Evolutionary conservation across 805 yeast species (phyloP).

Genomic region (Lipomyces lipofer): DNA sequence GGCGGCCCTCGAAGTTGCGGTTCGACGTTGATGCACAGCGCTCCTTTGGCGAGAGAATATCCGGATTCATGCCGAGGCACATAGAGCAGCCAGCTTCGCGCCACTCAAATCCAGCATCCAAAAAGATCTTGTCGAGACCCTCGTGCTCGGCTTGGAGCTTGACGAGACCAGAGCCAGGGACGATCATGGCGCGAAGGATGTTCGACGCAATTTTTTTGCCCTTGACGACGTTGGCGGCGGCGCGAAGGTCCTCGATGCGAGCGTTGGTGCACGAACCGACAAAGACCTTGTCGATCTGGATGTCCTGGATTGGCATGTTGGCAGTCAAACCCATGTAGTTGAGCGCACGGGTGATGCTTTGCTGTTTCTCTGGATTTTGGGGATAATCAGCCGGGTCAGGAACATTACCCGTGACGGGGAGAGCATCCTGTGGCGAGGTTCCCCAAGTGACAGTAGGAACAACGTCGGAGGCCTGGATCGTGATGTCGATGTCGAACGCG

Average conservation of each 20-base stretch:
- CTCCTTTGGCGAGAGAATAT: slow-evolving; percentile 89
- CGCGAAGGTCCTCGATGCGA: slow-evolving; percentile 93
- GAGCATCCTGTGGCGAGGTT: slow-evolving; percentile 97
- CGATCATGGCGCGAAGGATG: slow-evolving; percentile 82
- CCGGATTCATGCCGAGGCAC: slow-evolving; percentile 99
- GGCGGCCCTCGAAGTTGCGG: slow-evolving; percentile 99
- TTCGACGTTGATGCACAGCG: slow-evolving; percentile 99
- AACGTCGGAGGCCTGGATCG: slow-evolving; percentile 78
- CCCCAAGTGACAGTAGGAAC: slow-evolving; percentile 99
- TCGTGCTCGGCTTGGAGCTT: slow-evolving; percentile 92
- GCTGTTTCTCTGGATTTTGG: slow-evolving; percentile 63
- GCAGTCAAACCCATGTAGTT: slow-evolving; percentile 88
- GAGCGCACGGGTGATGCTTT: slow-evolving; percentile 89
- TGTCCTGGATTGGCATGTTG: slow-evolving; percentile 73
- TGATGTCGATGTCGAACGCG: slow-evolving; percentile 77
- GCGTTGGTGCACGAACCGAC: slow-evolving; percentile 98
- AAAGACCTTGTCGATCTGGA: slow-evolving; percentile 86
- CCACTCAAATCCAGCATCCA: slow-evolving; percentile 95
- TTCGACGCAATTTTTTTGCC: slow-evolving; percentile 84
- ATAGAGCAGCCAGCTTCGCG: slow-evolving; percentile 99
- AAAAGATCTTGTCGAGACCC: slow-evolving; percentile 88
- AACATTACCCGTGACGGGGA: slow-evolving; percentile 85
- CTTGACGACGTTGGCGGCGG: slow-evolving; percentile 89
- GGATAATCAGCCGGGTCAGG: slow-evolving; percentile 76
- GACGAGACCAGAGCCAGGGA: slow-evolving; percentile 96